Conservation (phyloP, 2,329 filamentous ascomycete species). For the Aspergillus glaucus region DNA sequence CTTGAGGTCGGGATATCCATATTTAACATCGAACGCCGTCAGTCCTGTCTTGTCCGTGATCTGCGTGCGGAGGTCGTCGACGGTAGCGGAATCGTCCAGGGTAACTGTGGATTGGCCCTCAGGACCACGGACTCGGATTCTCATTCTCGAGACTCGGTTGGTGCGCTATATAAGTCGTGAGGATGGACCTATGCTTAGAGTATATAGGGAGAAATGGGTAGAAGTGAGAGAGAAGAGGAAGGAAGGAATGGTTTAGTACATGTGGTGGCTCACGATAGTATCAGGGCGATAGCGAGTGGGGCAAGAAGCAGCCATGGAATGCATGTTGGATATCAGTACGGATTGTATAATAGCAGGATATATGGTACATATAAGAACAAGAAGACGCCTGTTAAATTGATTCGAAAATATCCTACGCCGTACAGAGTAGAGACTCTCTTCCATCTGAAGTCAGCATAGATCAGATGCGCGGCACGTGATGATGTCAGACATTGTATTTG, state of each 20-base stretch:
- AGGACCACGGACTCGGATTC: constrained; percentile 69
- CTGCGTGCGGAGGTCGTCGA: constrained; percentile 34
- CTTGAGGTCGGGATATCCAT: constrained; percentile 69
- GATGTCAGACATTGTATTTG: neutral
- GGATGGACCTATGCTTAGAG: neutral
- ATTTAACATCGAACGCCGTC: constrained; percentile 67
- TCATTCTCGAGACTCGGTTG: constrained; percentile 46
- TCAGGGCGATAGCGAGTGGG: neutral
- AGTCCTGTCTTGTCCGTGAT: constrained; percentile 58
- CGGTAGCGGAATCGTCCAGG: constrained; percentile 58
- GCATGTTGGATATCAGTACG: too few relatives aligned
- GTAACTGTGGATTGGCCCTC: constrained; percentile 64
- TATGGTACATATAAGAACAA: too few relatives aligned
- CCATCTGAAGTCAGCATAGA: neutral
- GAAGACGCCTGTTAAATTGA: too few relatives aligned
- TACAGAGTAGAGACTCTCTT: neutral
- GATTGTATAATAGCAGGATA: too few relatives aligned
- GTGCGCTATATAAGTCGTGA: neutral
- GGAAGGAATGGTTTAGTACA: neutral
- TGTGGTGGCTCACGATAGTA: neutral
- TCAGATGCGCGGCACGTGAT: neutral
- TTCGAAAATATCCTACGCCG: too few relatives aligned
- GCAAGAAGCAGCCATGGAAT: neutral
- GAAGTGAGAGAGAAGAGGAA: neutral
- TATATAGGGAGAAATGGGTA: neutral